Evolutionary conservation across 768 basidiomycete species (phyloP), one percentile per base, ranked within the genome.

Genomic region (Russula earlei): DNA sequence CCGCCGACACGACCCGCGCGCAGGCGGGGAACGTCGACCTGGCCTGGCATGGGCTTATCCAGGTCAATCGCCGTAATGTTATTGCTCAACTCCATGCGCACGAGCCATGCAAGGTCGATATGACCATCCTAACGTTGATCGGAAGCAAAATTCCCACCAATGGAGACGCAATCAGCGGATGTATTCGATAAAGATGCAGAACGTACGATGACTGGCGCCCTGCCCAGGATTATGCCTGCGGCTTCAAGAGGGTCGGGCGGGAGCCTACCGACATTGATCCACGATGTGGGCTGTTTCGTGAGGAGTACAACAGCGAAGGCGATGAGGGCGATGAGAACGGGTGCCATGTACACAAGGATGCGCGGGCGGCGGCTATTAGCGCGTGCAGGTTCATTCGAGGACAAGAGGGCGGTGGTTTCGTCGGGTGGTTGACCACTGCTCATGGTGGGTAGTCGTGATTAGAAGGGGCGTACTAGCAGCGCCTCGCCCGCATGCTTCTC

Each of bases 1-100:
- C 89, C 92, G 19, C 91, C 94, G 19, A 92, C 84, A 63, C 78
- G 80, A 2, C 95, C 95, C 66, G 82, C 66, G 52, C 80, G 74
- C 34, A 95, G 70, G 29, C 93, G 77, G 0, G 93, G 91, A 51
- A 97, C 91, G 69, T 96, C 93, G 22, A 96, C 87, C 63, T 96
- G 91, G 8, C 75, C 80, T 19, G 78, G 77, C 68, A 81, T 74
- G 6, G 63, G 61, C 34, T 73, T 70, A 45, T 77, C 68, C 43
- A 97, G 71, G 63, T 93, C 83, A 45, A 96, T 73, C 4, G 79
- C 79, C 33, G 83, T 76, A 14, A 85, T 78, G 60, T 96, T 90
- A 70, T 95, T 93, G 22, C 77, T 76, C 67, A 79, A 90, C 20
- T 50, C 43, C 10, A 20, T 41, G 22, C 93, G 81, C 5, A 76